These are phyloP conservation scores for Neofusicoccum parvum DNA, from an alignment of 2,329 filamentous ascomycete genomes.

Conservation along the genomic window DNA sequence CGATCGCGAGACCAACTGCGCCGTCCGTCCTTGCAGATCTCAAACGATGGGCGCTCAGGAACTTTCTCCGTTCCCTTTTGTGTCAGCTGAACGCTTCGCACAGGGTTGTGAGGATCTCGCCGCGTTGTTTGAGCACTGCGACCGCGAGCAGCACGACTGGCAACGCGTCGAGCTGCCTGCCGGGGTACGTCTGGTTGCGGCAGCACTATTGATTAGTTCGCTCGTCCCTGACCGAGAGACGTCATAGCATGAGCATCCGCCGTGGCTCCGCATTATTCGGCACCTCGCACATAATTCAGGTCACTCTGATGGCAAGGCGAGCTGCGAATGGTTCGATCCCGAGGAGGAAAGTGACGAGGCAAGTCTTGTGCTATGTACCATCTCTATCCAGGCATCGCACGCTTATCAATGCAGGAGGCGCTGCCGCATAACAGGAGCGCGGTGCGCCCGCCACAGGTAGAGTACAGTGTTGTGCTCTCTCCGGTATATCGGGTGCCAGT, in stretches of 20 bases:
- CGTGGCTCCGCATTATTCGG: conserved; percentile 14
- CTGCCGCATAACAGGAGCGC: conserved; percentile 17
- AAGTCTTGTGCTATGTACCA: background rate
- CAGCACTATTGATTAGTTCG: background rate
- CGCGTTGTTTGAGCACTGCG: conserved; percentile 24
- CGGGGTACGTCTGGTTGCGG: conserved; percentile 3
- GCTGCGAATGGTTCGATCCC: background rate
- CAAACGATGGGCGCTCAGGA: background rate
- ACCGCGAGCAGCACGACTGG: conserved; percentile 30
- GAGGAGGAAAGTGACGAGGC: conserved; percentile 19
- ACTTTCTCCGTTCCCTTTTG: background rate
- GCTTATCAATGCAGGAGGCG: conserved; percentile 25
- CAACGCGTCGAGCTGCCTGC: conserved; percentile 23
- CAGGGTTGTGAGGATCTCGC: conserved; percentile 30
- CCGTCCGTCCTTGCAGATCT: background rate
- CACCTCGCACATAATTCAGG: background rate
- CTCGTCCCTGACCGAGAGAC: background rate
- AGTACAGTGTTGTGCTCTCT: conserved; percentile 48
- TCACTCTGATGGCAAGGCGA: background rate
- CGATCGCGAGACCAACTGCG: conserved; percentile 1
- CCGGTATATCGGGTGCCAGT: conserved; percentile 49
- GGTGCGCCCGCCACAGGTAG: background rate
- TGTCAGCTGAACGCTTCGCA: conserved; percentile 31
- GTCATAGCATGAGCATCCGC: conserved; percentile 1
- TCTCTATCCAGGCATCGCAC: background rate